phyloP scores from a whole-genome alignment of 768 basidiomycete species.

The Rhodosporidiobolus sp. region DNA sequence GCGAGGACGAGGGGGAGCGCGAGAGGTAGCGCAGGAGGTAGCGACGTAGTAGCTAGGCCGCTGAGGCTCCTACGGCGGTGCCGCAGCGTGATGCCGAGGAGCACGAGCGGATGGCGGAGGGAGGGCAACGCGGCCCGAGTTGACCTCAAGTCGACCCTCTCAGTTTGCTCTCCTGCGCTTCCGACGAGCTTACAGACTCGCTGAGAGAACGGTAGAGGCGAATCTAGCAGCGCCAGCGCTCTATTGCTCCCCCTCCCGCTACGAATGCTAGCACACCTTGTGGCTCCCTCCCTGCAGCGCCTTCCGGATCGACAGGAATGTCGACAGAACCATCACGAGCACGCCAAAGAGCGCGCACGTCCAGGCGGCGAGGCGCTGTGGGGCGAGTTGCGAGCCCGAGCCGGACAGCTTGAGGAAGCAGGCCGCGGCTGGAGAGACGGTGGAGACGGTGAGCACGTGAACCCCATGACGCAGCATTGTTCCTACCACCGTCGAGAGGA shows the following conservation, averaged over 20 bases:
- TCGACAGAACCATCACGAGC: conserved; percentile 40
- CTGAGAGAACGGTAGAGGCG: no score
- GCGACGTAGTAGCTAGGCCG: no score
- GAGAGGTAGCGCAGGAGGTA: no score
- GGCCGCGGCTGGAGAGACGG: conserved; percentile 58
- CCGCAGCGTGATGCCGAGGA: neutral
- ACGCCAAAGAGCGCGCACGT: conserved; percentile 44
- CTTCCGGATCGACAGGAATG: conserved; percentile 32
- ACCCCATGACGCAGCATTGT: no score
- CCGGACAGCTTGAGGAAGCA: conserved; percentile 71
- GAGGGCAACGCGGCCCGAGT: no score
- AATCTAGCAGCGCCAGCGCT: neutral
- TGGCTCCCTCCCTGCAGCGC: conserved; percentile 26
- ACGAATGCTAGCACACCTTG: conserved; percentile 12
- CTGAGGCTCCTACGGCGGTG: neutral
- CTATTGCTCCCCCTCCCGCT: neutral
- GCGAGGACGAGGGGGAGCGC: no score
- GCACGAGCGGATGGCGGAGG: neutral
- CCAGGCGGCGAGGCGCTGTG: conserved; percentile 38
- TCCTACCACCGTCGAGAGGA: no score
- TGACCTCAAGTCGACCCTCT: no score
- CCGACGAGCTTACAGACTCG: no score
- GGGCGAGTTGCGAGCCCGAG: conserved; percentile 25
- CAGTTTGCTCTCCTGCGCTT: no score
- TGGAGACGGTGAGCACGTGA: neutral